Conservation (phyloP, 768 basidiomycete genomes). For the Suillus subalutaceus region DNA sequence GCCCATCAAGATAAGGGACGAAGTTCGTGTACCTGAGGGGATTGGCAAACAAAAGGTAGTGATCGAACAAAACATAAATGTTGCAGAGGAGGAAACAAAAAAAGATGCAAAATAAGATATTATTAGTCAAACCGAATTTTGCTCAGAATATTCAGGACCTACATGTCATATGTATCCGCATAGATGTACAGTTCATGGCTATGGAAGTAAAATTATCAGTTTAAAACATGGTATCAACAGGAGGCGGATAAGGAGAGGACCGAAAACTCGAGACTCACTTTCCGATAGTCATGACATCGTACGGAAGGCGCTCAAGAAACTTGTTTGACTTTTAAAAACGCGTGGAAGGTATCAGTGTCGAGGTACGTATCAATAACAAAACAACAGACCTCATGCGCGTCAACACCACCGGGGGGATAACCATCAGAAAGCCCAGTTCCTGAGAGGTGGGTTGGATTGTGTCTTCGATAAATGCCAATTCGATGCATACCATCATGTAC, state of each 20-base stretch:
- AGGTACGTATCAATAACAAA: not conserved
- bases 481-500: conserved; percentile 61
- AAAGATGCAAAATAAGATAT: not conserved
- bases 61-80: not conserved
- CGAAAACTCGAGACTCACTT: conserved; percentile 52
- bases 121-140: not conserved
- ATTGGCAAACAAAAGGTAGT: not conserved
- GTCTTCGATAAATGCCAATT: not conserved
- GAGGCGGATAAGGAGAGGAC: not conserved
- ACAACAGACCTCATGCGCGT: conserved; percentile 65
- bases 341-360: not conserved
- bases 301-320: conserved; percentile 72
- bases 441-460: conserved; percentile 23
- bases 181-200: conserved; percentile 87
- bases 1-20: conserved; percentile 62
- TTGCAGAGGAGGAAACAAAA: not conserved
- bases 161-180: conserved; percentile 69
- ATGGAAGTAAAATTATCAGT: conserved; percentile 6
- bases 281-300: conserved; percentile 84
- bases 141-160: conserved; percentile 9
- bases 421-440: conserved; percentile 82
- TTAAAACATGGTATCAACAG: not conserved
- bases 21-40: conserved; percentile 61
- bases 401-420: conserved; percentile 66
- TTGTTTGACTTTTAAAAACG: conserved; percentile 58